Conservation (phyloP, 768 basidiomycete genomes). For the Trametes sanguinea region DNA sequence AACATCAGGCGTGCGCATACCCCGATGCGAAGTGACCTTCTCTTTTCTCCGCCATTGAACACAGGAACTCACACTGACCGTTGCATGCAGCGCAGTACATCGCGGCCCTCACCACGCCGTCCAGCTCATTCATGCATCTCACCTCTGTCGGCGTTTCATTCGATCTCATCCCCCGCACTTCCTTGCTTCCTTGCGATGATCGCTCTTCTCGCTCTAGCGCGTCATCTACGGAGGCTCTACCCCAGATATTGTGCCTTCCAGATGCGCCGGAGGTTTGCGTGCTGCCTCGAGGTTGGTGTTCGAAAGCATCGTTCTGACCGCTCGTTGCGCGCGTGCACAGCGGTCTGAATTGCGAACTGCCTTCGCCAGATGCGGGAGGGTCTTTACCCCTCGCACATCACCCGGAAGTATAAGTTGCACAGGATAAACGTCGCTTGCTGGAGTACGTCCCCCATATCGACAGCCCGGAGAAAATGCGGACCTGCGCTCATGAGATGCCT, state of each 20-base stretch:
- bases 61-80: too few relatives aligned
- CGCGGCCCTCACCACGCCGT: too few relatives aligned
- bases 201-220: too few relatives aligned
- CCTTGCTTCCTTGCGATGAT: not conserved
- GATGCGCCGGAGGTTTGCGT: not conserved
- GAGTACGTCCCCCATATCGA: not conserved
- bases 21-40: too few relatives aligned
- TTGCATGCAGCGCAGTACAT: too few relatives aligned
- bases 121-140: not conserved
- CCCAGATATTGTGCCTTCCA: not conserved
- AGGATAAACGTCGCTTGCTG: constrained; percentile 2
- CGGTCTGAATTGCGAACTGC: not conserved
- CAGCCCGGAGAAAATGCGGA: constrained; percentile 11
- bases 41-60: too few relatives aligned
- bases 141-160: constrained; percentile 1
- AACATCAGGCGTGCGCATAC: too few relatives aligned
- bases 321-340: not conserved
- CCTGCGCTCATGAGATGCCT: not conserved
- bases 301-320: not conserved
- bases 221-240: too few relatives aligned
- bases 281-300: not conserved
- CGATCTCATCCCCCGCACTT: constrained; percentile 1
- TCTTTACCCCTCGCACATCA: too few relatives aligned
- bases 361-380: not conserved
- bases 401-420: too few relatives aligned